phyloP scores from a whole-genome alignment of 805 yeast species.

The Cyberlindnera americana region DNA sequence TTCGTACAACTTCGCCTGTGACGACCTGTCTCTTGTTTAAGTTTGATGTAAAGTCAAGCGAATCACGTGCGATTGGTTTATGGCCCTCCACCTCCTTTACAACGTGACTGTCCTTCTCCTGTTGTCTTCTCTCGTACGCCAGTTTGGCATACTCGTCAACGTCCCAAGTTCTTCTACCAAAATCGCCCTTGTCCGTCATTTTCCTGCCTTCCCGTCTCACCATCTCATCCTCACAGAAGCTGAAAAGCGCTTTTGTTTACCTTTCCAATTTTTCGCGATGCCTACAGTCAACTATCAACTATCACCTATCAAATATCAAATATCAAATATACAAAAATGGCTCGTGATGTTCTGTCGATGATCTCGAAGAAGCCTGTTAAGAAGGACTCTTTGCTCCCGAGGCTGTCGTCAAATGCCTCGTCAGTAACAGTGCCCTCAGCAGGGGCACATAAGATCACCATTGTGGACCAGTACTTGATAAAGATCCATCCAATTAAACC shows the following conservation, averaged over 20 bases:
- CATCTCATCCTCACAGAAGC: background rate
- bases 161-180: slow-evolving; percentile 74
- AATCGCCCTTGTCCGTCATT: slow-evolving; percentile 17
- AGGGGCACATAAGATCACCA: slow-evolving; percentile 30
- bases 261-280: background rate
- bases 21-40: slow-evolving; percentile 34
- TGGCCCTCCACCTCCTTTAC: slow-evolving; percentile 13
- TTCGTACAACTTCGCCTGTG: slow-evolving; percentile 29
- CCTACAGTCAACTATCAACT: background rate
- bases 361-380: slow-evolving; percentile 12
- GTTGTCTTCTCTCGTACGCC: slow-evolving; percentile 33
- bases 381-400: background rate
- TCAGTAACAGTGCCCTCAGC: background rate
- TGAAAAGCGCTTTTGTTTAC: background rate
- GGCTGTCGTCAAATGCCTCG: background rate
- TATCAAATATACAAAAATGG: too few relatives aligned
- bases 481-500: slow-evolving; percentile 34
- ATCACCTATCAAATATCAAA: too few relatives aligned
- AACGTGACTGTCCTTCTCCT: slow-evolving; percentile 16
- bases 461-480: slow-evolving; percentile 41
- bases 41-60: slow-evolving; percentile 26
- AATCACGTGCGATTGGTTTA: slow-evolving; percentile 15
- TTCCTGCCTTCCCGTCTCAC: too few relatives aligned
- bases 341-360: slow-evolving; percentile 15
- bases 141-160: slow-evolving; percentile 56